phyloP scores from a whole-genome alignment of 2,329 filamentous ascomycete genomes.

The Neurospora sp. region DNA sequence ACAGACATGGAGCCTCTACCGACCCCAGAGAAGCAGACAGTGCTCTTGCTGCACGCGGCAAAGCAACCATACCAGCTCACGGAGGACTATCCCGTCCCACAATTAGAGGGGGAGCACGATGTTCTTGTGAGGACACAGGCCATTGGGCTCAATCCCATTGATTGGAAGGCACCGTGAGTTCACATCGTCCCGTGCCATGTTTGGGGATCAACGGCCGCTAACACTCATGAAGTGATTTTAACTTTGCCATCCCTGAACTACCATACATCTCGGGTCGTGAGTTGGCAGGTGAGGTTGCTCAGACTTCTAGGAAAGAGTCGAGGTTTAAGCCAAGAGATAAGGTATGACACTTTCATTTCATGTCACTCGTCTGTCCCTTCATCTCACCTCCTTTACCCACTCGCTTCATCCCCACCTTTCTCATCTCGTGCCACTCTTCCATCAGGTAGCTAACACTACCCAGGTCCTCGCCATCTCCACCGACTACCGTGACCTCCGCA shows the following conservation, averaged over 20 bases:
- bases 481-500: constrained; percentile 63
- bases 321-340: constrained; percentile 48
- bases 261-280: constrained; percentile 64
- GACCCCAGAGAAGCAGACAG: constrained; percentile 19
- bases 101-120: constrained; percentile 28
- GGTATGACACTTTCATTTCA: constrained; percentile 22
- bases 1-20: not conserved
- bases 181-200: not conserved
- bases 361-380: too few relatives aligned
- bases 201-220: not conserved
- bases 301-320: constrained; percentile 29
- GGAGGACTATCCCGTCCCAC: constrained; percentile 20
- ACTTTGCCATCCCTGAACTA: constrained; percentile 57
- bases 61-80: constrained; percentile 22
- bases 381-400: too few relatives aligned
- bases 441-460: constrained; percentile 4
- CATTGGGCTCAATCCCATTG: constrained; percentile 67
- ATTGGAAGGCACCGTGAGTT: constrained; percentile 63
- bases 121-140: constrained; percentile 53
- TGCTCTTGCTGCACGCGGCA: constrained; percentile 22
- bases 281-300: constrained; percentile 54
- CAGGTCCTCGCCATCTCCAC: constrained; percentile 57
- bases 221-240: constrained; percentile 45
- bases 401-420: too few relatives aligned
- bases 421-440: too few relatives aligned